These are phyloP conservation scores for Lolium rigidum DNA, from an alignment of 176 grass and related monocot genomes.

Conservation along the genomic window DNA sequence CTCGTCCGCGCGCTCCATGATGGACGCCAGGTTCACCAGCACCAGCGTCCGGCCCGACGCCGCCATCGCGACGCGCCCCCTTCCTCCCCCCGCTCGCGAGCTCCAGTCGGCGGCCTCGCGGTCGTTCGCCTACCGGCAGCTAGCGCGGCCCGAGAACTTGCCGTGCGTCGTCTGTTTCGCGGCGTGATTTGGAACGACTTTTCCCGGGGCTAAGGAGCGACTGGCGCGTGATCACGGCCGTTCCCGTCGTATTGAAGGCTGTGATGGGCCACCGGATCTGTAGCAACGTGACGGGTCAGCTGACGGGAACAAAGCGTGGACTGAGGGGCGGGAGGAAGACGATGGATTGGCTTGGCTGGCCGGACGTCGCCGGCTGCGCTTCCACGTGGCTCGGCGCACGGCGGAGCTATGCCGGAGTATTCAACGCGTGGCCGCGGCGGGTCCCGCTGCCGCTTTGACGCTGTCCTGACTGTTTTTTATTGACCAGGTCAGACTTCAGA, in stretches of 20 bases:
- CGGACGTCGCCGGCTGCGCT: not conserved
- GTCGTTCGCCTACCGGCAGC: not conserved
- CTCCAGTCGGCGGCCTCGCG: not conserved
- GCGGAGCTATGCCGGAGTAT: not conserved
- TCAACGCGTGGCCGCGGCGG: conserved; percentile 1
- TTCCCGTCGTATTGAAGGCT: not conserved
- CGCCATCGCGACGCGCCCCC: not conserved
- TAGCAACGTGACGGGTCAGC: not conserved
- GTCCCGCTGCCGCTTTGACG: not conserved
- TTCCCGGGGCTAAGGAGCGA: not conserved
- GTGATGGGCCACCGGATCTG: not conserved
- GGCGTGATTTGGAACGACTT: not conserved
- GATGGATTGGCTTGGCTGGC: not conserved
- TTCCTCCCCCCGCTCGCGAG: not conserved
- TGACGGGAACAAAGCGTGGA: not conserved
- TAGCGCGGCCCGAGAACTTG: no score
- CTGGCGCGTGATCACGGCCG: not conserved
- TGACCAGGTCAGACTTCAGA: not conserved
- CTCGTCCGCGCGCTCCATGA: conserved; percentile 96
- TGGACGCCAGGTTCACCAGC: conserved; percentile 81
- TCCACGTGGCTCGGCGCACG: not conserved
- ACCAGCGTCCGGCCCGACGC: conserved; percentile 52
- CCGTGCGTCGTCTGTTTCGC: not conserved
- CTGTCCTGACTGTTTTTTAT: not conserved
- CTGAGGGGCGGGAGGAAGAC: not conserved